Evolutionary conservation across 2,329 filamentous ascomycete genomes (phyloP).

Genomic region (Fusarium palustre): DNA sequence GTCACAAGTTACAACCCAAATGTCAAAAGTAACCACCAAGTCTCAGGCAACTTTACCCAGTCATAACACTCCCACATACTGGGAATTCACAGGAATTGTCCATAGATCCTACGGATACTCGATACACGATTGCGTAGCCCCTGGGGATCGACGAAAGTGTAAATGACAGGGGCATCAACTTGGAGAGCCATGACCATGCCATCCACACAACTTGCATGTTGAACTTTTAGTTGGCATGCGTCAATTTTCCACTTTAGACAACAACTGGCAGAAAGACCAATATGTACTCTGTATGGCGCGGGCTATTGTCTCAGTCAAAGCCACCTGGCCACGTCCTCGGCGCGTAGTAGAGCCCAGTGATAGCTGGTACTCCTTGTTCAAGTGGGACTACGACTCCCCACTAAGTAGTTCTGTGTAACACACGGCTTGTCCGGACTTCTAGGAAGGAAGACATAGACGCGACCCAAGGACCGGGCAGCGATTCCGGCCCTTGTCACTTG

Average conservation of each 20-base stretch:
- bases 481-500: slow-evolving; percentile 8
- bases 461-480: not conserved
- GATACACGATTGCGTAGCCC: not conserved
- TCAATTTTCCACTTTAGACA: slow-evolving; percentile 13
- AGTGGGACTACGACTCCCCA: not conserved
- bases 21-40: not conserved
- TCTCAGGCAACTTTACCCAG: not conserved
- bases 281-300: slow-evolving; percentile 7
- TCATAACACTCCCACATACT: not conserved
- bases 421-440: not conserved
- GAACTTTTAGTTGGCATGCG: not conserved
- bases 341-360: slow-evolving; percentile 2
- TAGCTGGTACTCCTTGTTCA: not conserved
- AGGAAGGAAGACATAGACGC: not conserved
- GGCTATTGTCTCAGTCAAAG: slow-evolving; percentile 34
- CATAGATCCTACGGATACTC: not conserved
- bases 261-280: not conserved
- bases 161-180: slow-evolving; percentile 6
- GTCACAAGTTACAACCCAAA: not conserved
- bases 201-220: slow-evolving; percentile 2
- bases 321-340: slow-evolving; percentile 19
- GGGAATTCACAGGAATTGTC: not conserved
- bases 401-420: not conserved
- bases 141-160: slow-evolving; percentile 7
- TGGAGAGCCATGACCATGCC: not conserved